phyloP scores from a whole-genome alignment of 805 yeast species.

The Starmerella floricola region DNA sequence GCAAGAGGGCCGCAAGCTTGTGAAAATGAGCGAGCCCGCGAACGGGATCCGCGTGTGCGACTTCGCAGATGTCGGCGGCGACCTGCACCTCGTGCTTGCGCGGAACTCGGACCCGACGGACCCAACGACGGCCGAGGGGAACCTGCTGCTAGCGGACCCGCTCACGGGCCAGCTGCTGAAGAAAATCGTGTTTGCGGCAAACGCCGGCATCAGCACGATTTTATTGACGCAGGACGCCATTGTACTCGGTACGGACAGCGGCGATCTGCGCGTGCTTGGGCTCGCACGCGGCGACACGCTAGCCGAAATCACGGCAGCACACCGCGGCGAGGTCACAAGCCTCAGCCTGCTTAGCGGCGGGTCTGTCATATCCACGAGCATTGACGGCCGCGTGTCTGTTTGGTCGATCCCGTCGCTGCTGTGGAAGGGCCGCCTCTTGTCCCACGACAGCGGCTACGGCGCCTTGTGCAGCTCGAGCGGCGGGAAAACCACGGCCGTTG shows the following conservation, averaged over 20 bases:
- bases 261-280: conserved; percentile 19
- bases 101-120: conserved; percentile 6
- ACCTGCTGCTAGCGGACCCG: conserved; percentile 18
- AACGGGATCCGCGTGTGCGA: conserved; percentile 7
- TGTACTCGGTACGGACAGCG: conserved; percentile 18
- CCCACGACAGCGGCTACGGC: conserved; percentile 23
- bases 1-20: conserved; percentile 1
- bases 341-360: conserved; percentile 1
- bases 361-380: conserved; percentile 19
- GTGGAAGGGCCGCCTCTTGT: conserved; percentile 23
- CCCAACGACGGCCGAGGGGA: conserved; percentile 9
- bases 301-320: conserved; percentile 22
- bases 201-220: conserved; percentile 10
- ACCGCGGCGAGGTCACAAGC: conserved; percentile 19
- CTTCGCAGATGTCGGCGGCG: conserved; percentile 11
- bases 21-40: conserved; percentile 5
- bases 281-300: conserved; percentile 17
- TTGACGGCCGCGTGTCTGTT: conserved; percentile 24
- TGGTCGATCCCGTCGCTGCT: conserved; percentile 21
- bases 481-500: conserved; percentile 10
- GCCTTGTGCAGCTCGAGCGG: conserved; percentile 15
- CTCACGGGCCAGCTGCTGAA: conserved; percentile 17
- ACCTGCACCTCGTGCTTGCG: conserved; percentile 14
- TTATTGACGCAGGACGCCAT: conserved; percentile 9
- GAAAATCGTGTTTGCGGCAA: conserved; percentile 13